Base-by-base conservation (phyloP, 2,329 filamentous ascomycete genomes). In the Exophiala bonariae region DNA sequence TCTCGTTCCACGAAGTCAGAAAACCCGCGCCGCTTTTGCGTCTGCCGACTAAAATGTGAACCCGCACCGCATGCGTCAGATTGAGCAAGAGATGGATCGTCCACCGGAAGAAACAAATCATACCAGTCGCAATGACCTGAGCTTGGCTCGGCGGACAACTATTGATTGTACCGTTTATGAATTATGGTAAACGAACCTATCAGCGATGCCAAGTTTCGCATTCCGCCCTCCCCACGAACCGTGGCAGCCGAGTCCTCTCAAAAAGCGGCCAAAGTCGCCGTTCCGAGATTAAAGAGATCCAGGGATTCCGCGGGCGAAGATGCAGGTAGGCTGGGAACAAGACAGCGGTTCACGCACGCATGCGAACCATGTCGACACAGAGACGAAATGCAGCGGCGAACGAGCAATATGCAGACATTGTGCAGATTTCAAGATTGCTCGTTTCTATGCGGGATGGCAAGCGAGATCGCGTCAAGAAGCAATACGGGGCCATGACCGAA, bases 391-490 rank as follows among this genome's bases (percentile, higher is more conserved):
- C 53, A 68, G 64, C 45, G 70, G 70, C 9, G 66, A 70, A 47
- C 63, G 62, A 11, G 70, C 70, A 3, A 53, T 63, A 23, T 73
- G 70, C 46, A 57, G 63, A 36, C 66, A 71, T 48, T 73, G 70
- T 40, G 60, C 62, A 43, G 66, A 71, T 34, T 57, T 68, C 31
- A 63, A 63, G 33, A 58, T 66, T 23, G 31, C 44, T 11, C 73
- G 70, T 57, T 59, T 61, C 16, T 73, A 73, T 54, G 67, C 67
- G 20, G n/a, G 69, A 71, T 55, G 66, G 70, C 31, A 74, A 72
- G 55, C 62, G 66, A 42, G 71, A 73, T 52, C 64, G 66, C 53
- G 65, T 65, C 50, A 64, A 64, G 49, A 72, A 69, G 71, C 63
- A 69, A 41, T 56, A 71, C 33, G 64, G 61, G 26, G 65, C 65